Evolutionary conservation across 2,329 filamentous ascomycete species (phyloP), one percentile per base, ranked within the genome.

Genomic region (Grosmannia penicillata): DNA sequence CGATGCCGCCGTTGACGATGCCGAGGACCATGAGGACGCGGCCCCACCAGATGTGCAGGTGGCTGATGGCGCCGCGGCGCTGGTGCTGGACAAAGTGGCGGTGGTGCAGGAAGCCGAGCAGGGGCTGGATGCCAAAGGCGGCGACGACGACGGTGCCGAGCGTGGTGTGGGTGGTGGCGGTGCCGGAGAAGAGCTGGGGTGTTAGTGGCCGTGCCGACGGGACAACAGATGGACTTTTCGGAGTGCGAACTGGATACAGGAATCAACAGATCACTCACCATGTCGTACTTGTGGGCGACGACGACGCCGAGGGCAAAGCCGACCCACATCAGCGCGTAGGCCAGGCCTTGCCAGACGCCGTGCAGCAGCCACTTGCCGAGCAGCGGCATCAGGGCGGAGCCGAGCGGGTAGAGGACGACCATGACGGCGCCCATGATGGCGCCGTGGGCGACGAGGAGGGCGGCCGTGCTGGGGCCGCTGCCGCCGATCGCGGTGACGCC

Each of bases 21-120:
- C 72, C 75, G 3, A 78, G 51, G 15, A 70, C 39, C 45, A 81
- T 69, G 31, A 79, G 53, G 2, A 58, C 48, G 15, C 75, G 66
- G 11, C 76, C 76, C 48, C 66, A 75, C 72, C 72, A 79, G 46
- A 77, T 68, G 50, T 81, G 76, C 1, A 59, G 50, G 45, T 76
- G 56, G 45, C 70, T 74, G 43, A 76, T 50, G 29, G 59, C 14
- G 7, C 66, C 66, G 26, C 75, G 70, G 21, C 48, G 32, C 37
- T 62, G 55, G 38, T 65, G 52, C 49, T 61, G 62, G 40, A 62
- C 47, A 53, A 61, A 79, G 49, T 70, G 54, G 24, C 51, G 48
- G 52, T 80, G 75, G 49, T 81, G 75, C 27, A 71, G 39, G 40
- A 61, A 60, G 32, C 76, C 75, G 10, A 77, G 58, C 37, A 69